These are phyloP conservation scores for Clathrus columnatus DNA, from an alignment of 768 basidiomycete species.

Conservation along the genomic window DNA sequence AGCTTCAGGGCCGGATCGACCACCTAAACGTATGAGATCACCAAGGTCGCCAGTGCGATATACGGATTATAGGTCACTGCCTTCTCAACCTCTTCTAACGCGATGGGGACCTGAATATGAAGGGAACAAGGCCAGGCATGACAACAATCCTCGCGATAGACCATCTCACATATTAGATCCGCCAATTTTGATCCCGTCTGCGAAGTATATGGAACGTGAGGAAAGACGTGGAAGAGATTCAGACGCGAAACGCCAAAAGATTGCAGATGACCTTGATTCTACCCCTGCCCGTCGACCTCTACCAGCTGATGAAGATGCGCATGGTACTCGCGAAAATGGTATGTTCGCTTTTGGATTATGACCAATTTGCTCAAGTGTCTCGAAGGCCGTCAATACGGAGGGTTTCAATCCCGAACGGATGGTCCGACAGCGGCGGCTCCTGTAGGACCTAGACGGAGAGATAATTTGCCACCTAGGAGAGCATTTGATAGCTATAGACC, in stretches of 20 bases:
- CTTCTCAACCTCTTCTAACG: conserved; percentile 2
- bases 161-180: conserved; percentile 12
- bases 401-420: background rate
- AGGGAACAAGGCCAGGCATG: conserved; percentile 13
- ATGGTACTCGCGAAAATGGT: background rate
- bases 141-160: conserved; percentile 14
- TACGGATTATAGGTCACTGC: conserved; percentile 1
- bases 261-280: conserved; percentile 16
- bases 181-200: conserved; percentile 1
- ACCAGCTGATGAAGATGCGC: background rate
- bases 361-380: background rate
- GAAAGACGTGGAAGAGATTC: background rate
- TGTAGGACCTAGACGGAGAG: conserved; percentile 1
- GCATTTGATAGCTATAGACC: background rate
- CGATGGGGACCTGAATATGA: background rate
- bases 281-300: conserved; percentile 12
- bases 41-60: conserved; percentile 12
- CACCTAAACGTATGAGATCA: conserved; percentile 18
- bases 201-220: conserved; percentile 4
- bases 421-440: background rate
- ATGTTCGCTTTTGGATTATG: background rate
- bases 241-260: conserved; percentile 6
- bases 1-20: conserved; percentile 25
- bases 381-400: conserved; percentile 9
- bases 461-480: background rate